These are phyloP conservation scores for Tuber indicum DNA, from an alignment of 495 filamentous ascomycete genomes.

Conservation along the genomic window DNA sequence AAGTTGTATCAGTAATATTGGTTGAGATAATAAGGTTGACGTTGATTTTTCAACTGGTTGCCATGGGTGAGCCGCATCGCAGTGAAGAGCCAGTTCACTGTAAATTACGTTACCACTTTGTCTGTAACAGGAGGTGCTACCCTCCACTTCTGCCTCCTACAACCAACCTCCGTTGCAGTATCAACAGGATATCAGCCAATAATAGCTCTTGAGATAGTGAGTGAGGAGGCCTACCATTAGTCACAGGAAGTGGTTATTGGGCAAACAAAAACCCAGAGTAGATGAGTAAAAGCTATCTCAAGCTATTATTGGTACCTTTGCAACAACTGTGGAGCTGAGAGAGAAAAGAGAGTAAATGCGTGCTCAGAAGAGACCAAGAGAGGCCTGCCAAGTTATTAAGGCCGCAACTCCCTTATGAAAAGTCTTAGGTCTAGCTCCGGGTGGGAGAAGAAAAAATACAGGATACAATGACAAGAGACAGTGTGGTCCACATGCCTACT, in stretches of 20 bases:
- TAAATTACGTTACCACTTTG: too few species aligned
- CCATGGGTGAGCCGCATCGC: too few species aligned
- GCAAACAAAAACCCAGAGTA: background rate
- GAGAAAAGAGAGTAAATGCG: background rate
- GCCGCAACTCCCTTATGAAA: too few species aligned
- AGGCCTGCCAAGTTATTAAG: background rate
- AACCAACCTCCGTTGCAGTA: too few species aligned
- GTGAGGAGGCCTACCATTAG: background rate
- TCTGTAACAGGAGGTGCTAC: too few species aligned
- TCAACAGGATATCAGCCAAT: background rate
- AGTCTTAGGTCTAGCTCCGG: too few species aligned
- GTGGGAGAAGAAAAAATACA: background rate
- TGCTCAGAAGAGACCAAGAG: background rate
- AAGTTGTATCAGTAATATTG: too few species aligned
- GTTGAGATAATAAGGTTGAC: too few species aligned
- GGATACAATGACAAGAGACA: background rate
- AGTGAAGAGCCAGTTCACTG: too few species aligned
- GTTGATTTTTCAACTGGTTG: too few species aligned
- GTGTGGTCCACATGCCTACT: too few species aligned
- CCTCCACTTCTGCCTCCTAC: too few species aligned
- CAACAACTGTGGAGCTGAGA: background rate
- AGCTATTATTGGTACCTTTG: background rate
- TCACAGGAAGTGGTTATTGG: background rate
- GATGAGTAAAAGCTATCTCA: background rate
- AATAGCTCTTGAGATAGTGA: background rate